Percentiles rank a stretch among this genome's conserved stretches.
Evolutionary conservation across 768 basidiomycete species (phyloP).

Genomic region (Podaxis sp.): DNA sequence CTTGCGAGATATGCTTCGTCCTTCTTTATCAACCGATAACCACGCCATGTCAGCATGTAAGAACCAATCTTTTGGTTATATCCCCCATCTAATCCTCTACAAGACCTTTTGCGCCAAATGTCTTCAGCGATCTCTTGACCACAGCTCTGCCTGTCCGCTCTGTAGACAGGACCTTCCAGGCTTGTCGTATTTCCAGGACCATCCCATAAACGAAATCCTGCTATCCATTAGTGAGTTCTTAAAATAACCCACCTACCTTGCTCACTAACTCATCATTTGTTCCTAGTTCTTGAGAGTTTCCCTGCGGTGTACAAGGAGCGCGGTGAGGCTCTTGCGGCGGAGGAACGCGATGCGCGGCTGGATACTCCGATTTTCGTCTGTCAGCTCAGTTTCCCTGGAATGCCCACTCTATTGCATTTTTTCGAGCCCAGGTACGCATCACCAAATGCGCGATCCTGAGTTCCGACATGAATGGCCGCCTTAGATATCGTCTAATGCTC

Average conservation of each 20-base stretch:
- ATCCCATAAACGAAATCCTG: slow-evolving; percentile 68
- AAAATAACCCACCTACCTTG: not conserved
- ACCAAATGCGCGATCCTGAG: slow-evolving; percentile 1
- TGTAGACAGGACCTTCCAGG: slow-evolving; percentile 78
- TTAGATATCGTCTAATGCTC: slow-evolving; percentile 90
- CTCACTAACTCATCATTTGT: slow-evolving; percentile 7
- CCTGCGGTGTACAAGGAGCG: slow-evolving; percentile 61
- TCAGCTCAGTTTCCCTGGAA: slow-evolving; percentile 85
- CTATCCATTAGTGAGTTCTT: slow-evolving; percentile 57
- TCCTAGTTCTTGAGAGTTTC: slow-evolving; percentile 66
- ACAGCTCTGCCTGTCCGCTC: slow-evolving; percentile 76
- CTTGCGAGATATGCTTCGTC: slow-evolving; percentile 89
- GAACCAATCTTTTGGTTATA: slow-evolving; percentile 23
- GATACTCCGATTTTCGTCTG: slow-evolving; percentile 91
- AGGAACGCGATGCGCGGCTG: slow-evolving; percentile 73
- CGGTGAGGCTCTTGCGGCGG: slow-evolving; percentile 57
- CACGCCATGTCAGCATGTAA: slow-evolving; percentile 91
- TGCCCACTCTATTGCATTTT: slow-evolving; percentile 87
- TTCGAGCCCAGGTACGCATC: slow-evolving; percentile 74
- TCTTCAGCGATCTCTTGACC: slow-evolving; percentile 87
- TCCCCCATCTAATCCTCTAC: slow-evolving; percentile 13
- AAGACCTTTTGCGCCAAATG: slow-evolving; percentile 91
- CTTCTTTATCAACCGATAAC: slow-evolving; percentile 85
- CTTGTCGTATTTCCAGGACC: slow-evolving; percentile 76
- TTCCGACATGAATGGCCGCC: not conserved